Base-by-base conservation (phyloP, 352 stramenopile genomes). In the Globisporangium cederbergense region DNA sequence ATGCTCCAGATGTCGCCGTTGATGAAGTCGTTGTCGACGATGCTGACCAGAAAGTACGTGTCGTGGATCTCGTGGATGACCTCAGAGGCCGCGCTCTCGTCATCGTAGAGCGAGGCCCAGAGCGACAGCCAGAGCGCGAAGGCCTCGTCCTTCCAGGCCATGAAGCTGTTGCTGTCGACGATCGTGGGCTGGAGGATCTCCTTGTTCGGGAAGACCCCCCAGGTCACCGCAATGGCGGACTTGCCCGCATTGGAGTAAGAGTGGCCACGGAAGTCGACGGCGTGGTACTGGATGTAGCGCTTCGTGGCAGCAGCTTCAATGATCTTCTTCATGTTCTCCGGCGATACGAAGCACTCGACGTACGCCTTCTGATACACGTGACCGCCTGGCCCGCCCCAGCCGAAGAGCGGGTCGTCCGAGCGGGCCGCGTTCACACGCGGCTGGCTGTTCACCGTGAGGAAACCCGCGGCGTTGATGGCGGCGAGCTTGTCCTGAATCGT, bases 361-460 rank as follows among this genome's bases (percentile, higher is more conserved):
- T 99, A 99, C 25, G 96, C 96, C 81, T 99, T 99, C 77, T 99
- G 97, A 80, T 99, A 99, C 43, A 99, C 96, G 52, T 88, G 90
- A 38, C 97, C 97, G 58, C 95, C 96, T 28, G 79, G 73, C 11
- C 97, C 96, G 65, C 97, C 97, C 97, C 97, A 99, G 40, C 97
- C 97, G 83, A 99, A 99, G 53, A 93, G 76, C 28, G 82, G 77
- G 63, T 99, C 88, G 51, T 95, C 86, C 30, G 91, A 98, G 8
- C 84, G 72, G 38, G 78, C 92, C 6, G 87, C 97, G 74, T 99
- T 99, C 58, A 97, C 88, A 46, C 79, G 74, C 59, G 82, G 85
- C 72, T 97, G 91, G 60, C 90, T 97, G 67, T 99, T 99, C 56
- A 99, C 98, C 16, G 96, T 99, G 61, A 99, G 71, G 75, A 98